Percentiles rank a stretch among this genome's conserved stretches.
Evolutionary conservation across 1,284 basidiomycete genomes (phyloP).

Genomic region (Waitea zeae): DNA sequence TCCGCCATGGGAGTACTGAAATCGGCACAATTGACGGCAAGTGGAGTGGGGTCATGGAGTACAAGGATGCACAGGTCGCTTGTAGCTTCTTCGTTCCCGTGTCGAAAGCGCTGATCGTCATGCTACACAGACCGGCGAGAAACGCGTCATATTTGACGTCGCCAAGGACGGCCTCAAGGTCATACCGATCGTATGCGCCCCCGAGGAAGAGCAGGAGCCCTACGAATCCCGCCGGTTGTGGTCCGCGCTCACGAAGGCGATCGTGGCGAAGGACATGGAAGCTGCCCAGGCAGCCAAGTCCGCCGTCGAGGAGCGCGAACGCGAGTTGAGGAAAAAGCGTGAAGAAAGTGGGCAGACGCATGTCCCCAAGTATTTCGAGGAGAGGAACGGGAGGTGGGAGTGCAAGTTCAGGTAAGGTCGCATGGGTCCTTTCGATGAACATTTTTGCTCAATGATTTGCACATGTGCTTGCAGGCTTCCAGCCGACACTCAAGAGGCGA

Average conservation of each 20-base stretch:
- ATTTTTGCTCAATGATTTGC: conserved; percentile 1
- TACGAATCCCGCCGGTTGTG: conserved; percentile 86
- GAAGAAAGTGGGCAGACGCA: conserved; percentile 61
- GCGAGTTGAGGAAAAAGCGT: conserved; percentile 61
- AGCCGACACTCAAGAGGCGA: conserved; percentile 47
- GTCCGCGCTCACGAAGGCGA: conserved; percentile 76
- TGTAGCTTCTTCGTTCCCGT: neutral
- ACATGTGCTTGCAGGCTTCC: conserved; percentile 29
- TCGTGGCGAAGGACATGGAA: conserved; percentile 81
- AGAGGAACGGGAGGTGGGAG: conserved; percentile 61
- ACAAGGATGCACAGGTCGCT: conserved; percentile 50
- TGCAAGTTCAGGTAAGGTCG: conserved; percentile 71
- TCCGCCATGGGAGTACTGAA: conserved; percentile 50
- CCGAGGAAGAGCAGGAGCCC: conserved; percentile 78
- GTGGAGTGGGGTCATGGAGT: conserved; percentile 89
- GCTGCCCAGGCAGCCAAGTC: conserved; percentile 85
- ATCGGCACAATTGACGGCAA: conserved; percentile 81
- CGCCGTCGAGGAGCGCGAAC: conserved; percentile 83
- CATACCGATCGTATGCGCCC: conserved; percentile 69
- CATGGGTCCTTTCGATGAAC: conserved; percentile 8
- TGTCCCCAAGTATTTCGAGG: conserved; percentile 69
- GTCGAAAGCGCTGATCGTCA: neutral
- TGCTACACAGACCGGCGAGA: conserved; percentile 43
- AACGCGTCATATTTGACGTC: conserved; percentile 76
- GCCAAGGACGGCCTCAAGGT: conserved; percentile 52